Base-by-base conservation (phyloP, 2,329 filamentous ascomycete species). In the Ophiocordyceps unilateralis region DNA sequence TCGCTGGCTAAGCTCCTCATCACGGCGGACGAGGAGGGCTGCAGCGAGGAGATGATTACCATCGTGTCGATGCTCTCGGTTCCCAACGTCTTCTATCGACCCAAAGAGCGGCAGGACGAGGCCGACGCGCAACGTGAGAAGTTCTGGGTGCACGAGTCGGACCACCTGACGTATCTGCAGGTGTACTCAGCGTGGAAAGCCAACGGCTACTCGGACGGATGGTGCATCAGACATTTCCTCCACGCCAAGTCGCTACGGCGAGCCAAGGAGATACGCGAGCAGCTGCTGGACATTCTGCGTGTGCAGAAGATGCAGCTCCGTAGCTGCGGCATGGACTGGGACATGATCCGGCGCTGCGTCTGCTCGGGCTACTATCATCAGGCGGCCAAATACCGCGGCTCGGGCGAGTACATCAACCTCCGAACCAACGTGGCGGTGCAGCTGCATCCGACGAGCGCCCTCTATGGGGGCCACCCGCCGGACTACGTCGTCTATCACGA, bases 201-300 rank as follows among this genome's bases (percentile, higher is more conserved):
- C 38, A 82, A 78, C 48, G 80, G 81, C 7, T 93, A 76, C 63
- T 83, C 78, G 41, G 84, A 78, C 45, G 79, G 88, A 0, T 98
- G 91, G 91, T 96, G 91, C 57, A 89, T 86, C 51, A 91, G 98
- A 56, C 95, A 98, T 61, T 98, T 93, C 59, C 89, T 98, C 58
- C 88, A 96, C 58, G 87, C 86, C 4, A 77, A 88, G 2, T 80
- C 79, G 28, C 93, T 98, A 75, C 76, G 78, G 46, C 81, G 89
- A 11, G 88, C 86, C 11, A 84, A 89, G 58, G 91, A 98, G 58
- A 87, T 98, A 0, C 78, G 91, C 19, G 81, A 93, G 47, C 91
- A 98, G 61, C 72, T 98, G 3, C 76, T 89, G 42, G 84, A 83
- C 51, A 96, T 98, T 59, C 93, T 98, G 81, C 77, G 91, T 44